Base-by-base conservation (phyloP, 495 filamentous ascomycete species). In the Daldinia childiae region DNA sequence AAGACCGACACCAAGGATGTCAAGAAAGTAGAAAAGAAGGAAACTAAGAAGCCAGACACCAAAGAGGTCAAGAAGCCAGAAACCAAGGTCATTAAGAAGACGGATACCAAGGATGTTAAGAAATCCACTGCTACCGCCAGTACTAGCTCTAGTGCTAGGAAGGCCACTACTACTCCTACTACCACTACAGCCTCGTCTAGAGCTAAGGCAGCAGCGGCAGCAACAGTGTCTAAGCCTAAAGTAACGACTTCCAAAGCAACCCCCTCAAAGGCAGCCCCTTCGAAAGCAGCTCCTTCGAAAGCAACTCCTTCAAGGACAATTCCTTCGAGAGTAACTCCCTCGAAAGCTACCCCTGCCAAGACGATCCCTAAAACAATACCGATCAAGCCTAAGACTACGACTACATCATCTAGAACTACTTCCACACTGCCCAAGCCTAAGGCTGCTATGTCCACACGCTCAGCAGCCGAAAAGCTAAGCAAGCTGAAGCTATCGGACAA, bases 401-500 rank as follows among this genome's bases (percentile, higher is more conserved):
- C 66, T 17, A 29, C 32, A 29, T 5, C 51, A 17, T 36, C 34
- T 14, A 63, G n/a, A 15, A 34, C n/a, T 15, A 54, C 26, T 30
- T 29, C 50, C 1, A 48, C 24, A 9, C 26, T 54, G 5, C 11
- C 14, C 7, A 60, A 60, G 26, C 43, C 43, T 24, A 48, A 6
- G 21, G 3, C 43, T 14, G 26, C 55, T 4, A 21, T 59, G 8
- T 59, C 74, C 14, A 56, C 39, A 36, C 30, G 55, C 19, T 51
- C 66, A 7, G 70, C 68, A 1, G 45, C 27, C 17, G 52, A 59
- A 45, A 39, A 62, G 29, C 11, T 76, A 39, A 51, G 26, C 26
- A 68, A 62, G 26, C 55, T 76, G 17, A 72, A 63, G 45, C 30
- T 59, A 64, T 45, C 60, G 43, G 27, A 38, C 32, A 57, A 57